Evolutionary conservation across 768 basidiomycete genomes (phyloP).

Genomic region (Holtermannia corniformis): DNA sequence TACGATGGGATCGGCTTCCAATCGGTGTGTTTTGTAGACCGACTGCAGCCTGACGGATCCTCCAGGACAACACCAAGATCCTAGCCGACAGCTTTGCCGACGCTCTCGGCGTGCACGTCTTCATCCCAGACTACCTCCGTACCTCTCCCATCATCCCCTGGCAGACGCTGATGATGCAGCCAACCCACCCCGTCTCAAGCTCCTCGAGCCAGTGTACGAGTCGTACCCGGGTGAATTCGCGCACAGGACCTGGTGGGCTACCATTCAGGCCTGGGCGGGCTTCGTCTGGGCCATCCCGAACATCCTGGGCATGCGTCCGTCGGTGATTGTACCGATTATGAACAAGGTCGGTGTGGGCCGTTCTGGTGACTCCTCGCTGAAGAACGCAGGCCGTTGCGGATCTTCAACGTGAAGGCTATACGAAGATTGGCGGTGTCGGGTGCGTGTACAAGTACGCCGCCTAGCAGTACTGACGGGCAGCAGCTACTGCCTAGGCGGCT

Average conservation of each 20-base stretch:
- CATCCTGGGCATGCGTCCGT: background rate
- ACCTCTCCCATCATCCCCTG: slow-evolving; percentile 1
- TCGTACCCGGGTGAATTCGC: slow-evolving; percentile 13
- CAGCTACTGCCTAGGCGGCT: slow-evolving; percentile 24
- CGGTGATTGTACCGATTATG: slow-evolving; percentile 5
- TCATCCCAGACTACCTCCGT: slow-evolving; percentile 31
- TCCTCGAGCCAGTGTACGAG: slow-evolving; percentile 11
- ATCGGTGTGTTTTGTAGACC: slow-evolving; percentile 11
- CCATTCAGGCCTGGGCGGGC: slow-evolving; percentile 1
- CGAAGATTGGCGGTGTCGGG: slow-evolving; percentile 18
- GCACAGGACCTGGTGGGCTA: slow-evolving; percentile 10
- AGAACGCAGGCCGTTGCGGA: no score
- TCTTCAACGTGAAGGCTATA: no score
- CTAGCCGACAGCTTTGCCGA: slow-evolving; percentile 25
- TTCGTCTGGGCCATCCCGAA: slow-evolving; percentile 3
- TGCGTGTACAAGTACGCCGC: slow-evolving; percentile 1
- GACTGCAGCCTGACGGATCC: background rate
- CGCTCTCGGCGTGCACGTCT: slow-evolving; percentile 18
- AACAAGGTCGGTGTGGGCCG: slow-evolving; percentile 11
- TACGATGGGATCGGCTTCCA: slow-evolving; percentile 18
- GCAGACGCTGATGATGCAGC: slow-evolving; percentile 7
- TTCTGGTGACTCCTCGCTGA: background rate
- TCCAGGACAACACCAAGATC: slow-evolving; percentile 24
- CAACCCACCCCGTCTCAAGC: slow-evolving; percentile 7
- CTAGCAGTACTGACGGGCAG: background rate